Conservation (phyloP, 805 yeast species). For the Candida mattraensis region DNA sequence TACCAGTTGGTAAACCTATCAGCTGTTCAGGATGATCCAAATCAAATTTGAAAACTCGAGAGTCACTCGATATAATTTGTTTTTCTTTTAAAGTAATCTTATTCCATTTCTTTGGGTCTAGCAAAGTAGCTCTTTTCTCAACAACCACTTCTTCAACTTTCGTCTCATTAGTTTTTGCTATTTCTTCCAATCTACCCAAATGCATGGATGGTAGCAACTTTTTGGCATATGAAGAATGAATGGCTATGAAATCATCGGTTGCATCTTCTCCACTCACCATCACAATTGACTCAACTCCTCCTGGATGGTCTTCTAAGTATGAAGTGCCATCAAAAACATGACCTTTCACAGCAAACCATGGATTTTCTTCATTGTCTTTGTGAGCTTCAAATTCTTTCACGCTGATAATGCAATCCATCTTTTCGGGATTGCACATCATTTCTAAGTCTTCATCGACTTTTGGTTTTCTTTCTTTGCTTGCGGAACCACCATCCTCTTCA, state of each 20-base stretch:
- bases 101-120: slow-evolving; percentile 35
- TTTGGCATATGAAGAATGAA: slow-evolving; percentile 34
- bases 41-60: slow-evolving; percentile 31
- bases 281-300: slow-evolving; percentile 29
- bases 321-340: slow-evolving; percentile 37
- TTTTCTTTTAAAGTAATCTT: slow-evolving; percentile 22
- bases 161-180: slow-evolving; percentile 8
- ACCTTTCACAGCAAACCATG: slow-evolving; percentile 35
- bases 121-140: slow-evolving; percentile 16
- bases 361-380: slow-evolving; percentile 14
- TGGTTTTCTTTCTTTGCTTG: slow-evolving; percentile 7
- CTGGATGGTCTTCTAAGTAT: slow-evolving; percentile 36
- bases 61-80: slow-evolving; percentile 29
- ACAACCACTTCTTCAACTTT: too few species aligned
- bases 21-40: slow-evolving; percentile 33
- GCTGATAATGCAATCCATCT: slow-evolving; percentile 18
- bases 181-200: slow-evolving; percentile 19
- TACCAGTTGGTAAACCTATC: slow-evolving; percentile 35
- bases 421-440: slow-evolving; percentile 32
- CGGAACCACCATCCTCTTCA: slow-evolving; percentile 16
- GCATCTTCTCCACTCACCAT: slow-evolving; percentile 31
- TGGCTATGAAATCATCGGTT: slow-evolving; percentile 35
- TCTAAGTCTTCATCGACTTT: slow-evolving; percentile 27
- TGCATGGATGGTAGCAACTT: slow-evolving; percentile 28
- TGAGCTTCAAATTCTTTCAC: slow-evolving; percentile 22